These are phyloP conservation scores for Ceratocystis harringtonii DNA, from an alignment of 2,329 filamentous ascomycete species.

Conservation along the genomic window DNA sequence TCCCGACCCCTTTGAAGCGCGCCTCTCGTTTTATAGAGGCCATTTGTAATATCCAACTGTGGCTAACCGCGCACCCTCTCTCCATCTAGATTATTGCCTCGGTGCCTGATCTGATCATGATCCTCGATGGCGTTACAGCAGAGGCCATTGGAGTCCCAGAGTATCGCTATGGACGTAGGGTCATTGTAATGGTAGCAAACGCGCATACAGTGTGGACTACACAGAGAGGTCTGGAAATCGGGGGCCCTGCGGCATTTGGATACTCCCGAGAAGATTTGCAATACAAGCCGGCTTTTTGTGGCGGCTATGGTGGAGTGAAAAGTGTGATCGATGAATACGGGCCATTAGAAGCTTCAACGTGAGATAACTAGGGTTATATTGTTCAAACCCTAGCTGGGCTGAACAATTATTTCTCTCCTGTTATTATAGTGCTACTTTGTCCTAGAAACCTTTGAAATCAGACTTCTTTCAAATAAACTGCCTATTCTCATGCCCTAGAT, in stretches of 20 bases:
- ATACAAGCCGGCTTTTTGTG: slow-evolving; percentile 9
- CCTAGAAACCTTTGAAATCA: no score
- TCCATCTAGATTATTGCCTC: slow-evolving; percentile 23
- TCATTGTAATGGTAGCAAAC: slow-evolving; percentile 15
- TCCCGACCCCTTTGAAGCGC: not conserved
- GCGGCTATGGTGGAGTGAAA: slow-evolving; percentile 10
- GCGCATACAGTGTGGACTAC: slow-evolving; percentile 13
- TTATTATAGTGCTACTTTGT: no score
- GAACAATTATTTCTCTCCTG: no score
- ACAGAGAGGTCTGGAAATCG: slow-evolving; percentile 3
- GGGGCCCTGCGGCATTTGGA: slow-evolving; percentile 12
- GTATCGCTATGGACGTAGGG: slow-evolving; percentile 20
- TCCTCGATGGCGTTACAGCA: slow-evolving; percentile 27
- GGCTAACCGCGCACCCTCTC: not conserved
- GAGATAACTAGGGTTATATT: not conserved
- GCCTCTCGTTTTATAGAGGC: not conserved
- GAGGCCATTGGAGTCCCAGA: slow-evolving; percentile 27
- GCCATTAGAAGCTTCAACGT: not conserved
- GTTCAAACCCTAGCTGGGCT: not conserved
- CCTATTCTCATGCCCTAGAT: not conserved
- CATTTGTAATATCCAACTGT: not conserved
- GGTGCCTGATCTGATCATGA: slow-evolving; percentile 29
- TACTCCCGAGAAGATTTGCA: slow-evolving; percentile 8
- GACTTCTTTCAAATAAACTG: no score
- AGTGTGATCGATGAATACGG: slow-evolving; percentile 14